Percentiles rank a stretch among this genome's conserved stretches.
Conservation (phyloP, 176 grass and related monocot species). For the Leersia perrieri region DNA sequence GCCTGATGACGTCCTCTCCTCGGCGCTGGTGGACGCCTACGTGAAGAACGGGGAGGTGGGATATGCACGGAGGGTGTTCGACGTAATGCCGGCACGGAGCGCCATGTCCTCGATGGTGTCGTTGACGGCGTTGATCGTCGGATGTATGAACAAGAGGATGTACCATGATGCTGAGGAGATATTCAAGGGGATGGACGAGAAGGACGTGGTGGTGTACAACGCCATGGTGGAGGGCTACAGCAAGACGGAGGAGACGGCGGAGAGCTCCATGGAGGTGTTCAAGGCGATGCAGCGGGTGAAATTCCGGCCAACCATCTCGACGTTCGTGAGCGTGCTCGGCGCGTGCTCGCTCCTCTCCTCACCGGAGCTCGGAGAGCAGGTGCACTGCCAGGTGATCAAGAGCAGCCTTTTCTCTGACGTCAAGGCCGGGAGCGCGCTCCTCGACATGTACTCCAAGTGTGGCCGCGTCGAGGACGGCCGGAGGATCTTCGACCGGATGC, state of each 20-base stretch:
- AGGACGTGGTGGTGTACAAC: conserved; percentile 70
- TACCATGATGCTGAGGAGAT: conserved; percentile 50
- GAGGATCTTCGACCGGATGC: conserved; percentile 60
- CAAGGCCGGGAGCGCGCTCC: conserved; percentile 64
- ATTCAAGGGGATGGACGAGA: conserved; percentile 42
- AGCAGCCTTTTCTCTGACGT: conserved; percentile 37
- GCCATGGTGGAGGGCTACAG: conserved; percentile 82
- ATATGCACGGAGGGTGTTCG: conserved; percentile 53
- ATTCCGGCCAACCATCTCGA: conserved; percentile 54
- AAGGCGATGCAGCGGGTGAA: conserved; percentile 51
- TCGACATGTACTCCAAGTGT: conserved; percentile 90
- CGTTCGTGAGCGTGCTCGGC: conserved; percentile 70
- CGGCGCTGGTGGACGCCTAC: conserved; percentile 75
- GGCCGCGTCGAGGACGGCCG: conserved; percentile 57
- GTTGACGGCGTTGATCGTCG: conserved; percentile 74
- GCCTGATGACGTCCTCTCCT: conserved; percentile 59
- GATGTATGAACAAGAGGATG: conserved; percentile 64
- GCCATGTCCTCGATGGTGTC: too few relatives aligned
- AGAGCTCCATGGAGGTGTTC: conserved; percentile 54
- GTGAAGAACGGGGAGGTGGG: conserved; percentile 49
- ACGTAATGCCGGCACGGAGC: conserved; percentile 33
- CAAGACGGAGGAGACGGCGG: conserved; percentile 42
- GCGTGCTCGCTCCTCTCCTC: conserved; percentile 67
- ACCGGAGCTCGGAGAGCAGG: conserved; percentile 59
- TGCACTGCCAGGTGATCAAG: conserved; percentile 76